Base-by-base conservation (phyloP, 768 basidiomycete genomes). In the Russula ochroleuca region DNA sequence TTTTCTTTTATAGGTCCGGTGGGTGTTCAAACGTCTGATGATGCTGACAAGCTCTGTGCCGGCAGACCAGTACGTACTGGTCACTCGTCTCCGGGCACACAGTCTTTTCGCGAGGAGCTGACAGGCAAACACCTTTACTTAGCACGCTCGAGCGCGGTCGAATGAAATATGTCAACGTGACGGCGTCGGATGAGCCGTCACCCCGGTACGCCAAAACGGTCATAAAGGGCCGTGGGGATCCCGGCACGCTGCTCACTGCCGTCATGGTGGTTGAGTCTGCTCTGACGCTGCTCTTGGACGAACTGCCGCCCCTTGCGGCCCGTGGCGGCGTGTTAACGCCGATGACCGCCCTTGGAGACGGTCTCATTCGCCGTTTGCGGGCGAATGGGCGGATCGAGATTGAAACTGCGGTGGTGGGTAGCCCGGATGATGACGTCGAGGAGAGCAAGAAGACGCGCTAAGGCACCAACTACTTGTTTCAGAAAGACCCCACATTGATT, bases 321-420 rank as follows among this genome's bases (percentile, higher is more conserved):
- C 73, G 78, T 51, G 94, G 94, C 14, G 94, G 95, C 1, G 75
- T 94, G 2, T 77, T 97, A 54, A 98, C 95, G 2, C 87, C 94
- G 0, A 83, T 87, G 74, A 85, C 83, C 5, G 94, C 90, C 1
- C 80, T 96, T 61, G 94, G 94, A 17, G 84, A 90, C 64, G 82
- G 84, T 8, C 73, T 95, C 41, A 76, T 94, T 40, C 80, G 83
- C 67, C 79, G 94, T 21, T 72, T 97, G 65, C 79, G 82, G 63
- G 77, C 75, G 23, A 83, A 80, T 9, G 85, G 83, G 0, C 72
- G 74, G 56, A 81, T 92, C 57, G 74, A 80, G 59, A 83, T 90
- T 67, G 79, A 81, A 38, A 85, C 80, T 67, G 76, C 76, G 47
- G 72, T 87, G 28, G 64, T 84, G 43, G 23, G 23, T 10, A 63